Conservation (phyloP, 2,329 filamentous ascomycete genomes). For the Scytalidium sp. region DNA sequence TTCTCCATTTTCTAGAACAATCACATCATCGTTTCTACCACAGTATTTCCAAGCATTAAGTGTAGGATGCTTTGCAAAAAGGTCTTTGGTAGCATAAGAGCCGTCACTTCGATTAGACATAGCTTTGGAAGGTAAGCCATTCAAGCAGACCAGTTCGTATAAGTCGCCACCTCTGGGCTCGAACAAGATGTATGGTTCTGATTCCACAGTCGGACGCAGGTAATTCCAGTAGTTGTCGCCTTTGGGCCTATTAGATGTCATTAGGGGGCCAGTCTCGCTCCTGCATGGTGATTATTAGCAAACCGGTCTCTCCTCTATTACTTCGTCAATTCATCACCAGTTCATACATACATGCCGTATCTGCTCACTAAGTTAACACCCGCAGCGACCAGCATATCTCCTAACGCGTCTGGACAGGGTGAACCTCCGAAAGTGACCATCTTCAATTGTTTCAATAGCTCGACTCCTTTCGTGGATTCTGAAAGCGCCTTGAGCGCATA, state of each 20-base stretch:
- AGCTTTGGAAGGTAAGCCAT: slow-evolving; percentile 3
- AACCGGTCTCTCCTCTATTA: background rate
- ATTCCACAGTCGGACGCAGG: slow-evolving; percentile 29
- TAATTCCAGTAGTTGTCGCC: slow-evolving; percentile 59
- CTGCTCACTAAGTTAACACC: slow-evolving; percentile 54
- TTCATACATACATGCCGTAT: slow-evolving; percentile 47
- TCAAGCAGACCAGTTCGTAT: background rate
- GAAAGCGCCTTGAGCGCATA: slow-evolving; percentile 61
- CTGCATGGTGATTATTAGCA: slow-evolving; percentile 37
- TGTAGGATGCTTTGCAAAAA: slow-evolving; percentile 34
- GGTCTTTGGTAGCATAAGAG: slow-evolving; percentile 29
- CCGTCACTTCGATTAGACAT: slow-evolving; percentile 2
- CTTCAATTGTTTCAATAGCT: slow-evolving; percentile 40
- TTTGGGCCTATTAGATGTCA: slow-evolving; percentile 51
- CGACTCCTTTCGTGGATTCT: slow-evolving; percentile 54
- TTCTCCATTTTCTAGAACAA: slow-evolving; percentile 41
- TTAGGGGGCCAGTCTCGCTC: slow-evolving; percentile 60
- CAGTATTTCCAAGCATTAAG: slow-evolving; percentile 32
- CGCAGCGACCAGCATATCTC: slow-evolving; percentile 45
- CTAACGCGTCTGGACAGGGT: slow-evolving; percentile 56
- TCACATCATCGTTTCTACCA: slow-evolving; percentile 39
- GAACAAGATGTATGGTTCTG: background rate
- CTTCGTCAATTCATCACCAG: background rate
- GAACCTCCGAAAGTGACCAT: slow-evolving; percentile 55
- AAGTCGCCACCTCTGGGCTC: background rate